Conservation (phyloP, 2,329 filamentous ascomycete genomes). For the Cladosporium austrohemisphaericum region DNA sequence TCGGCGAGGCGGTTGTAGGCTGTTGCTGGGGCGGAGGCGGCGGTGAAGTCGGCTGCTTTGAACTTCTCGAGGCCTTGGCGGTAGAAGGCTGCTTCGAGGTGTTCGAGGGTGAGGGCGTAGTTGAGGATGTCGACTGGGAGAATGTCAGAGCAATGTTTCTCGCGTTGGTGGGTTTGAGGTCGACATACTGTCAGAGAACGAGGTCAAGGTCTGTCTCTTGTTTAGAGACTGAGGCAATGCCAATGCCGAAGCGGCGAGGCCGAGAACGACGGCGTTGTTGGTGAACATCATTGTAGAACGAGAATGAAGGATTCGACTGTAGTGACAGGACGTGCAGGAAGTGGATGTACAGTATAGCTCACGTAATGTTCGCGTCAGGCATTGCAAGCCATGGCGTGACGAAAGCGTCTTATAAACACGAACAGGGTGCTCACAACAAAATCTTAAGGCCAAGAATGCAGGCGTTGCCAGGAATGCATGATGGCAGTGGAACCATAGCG, state of each 20-base stretch:
- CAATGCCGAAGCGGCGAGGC: not conserved
- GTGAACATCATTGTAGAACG: not conserved
- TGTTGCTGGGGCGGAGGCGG: slow-evolving; percentile 46
- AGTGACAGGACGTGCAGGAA: slow-evolving; percentile 10
- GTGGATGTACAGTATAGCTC: not conserved
- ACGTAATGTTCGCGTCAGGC: not conserved
- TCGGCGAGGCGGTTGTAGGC: slow-evolving; percentile 58
- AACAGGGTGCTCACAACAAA: slow-evolving; percentile 9
- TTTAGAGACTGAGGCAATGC: slow-evolving; percentile 2
- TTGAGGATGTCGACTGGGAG: slow-evolving; percentile 35
- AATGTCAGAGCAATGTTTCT: not conserved
- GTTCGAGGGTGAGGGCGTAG: slow-evolving; percentile 45
- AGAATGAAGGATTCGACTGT: not conserved
- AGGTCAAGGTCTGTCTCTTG: slow-evolving; percentile 4
- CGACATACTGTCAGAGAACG: slow-evolving; percentile 4
- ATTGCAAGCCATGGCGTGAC: not conserved
- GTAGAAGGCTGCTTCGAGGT: slow-evolving; percentile 61
- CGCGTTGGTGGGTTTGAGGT: no score
- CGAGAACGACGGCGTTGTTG: not conserved
- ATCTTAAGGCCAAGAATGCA: slow-evolving; percentile 1
- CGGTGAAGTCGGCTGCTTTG: slow-evolving; percentile 49
- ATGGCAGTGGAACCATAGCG: not conserved
- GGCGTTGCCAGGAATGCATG: slow-evolving; percentile 1
- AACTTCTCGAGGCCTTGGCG: slow-evolving; percentile 56
- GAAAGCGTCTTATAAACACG: not conserved